Conservation (phyloP, 805 yeast genomes). For the Pichia cephalocereana region DNA sequence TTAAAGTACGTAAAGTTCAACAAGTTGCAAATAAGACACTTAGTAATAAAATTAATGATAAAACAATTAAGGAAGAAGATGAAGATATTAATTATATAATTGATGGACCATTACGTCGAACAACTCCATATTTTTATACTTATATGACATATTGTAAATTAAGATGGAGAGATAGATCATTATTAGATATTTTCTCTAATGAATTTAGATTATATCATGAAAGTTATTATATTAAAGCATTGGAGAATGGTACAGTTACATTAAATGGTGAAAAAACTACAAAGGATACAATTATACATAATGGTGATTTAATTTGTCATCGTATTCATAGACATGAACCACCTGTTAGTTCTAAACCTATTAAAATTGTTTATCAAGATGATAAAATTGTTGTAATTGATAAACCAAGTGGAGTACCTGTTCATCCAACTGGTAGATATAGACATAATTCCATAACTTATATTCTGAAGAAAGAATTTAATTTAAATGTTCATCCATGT, state of each 20-base stretch:
- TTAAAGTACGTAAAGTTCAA: conserved; percentile 35
- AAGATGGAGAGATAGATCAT: conserved; percentile 82
- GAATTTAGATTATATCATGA: conserved; percentile 80
- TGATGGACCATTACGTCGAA: conserved; percentile 57
- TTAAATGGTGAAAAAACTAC: conserved; percentile 60
- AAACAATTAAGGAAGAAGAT: conserved; percentile 41
- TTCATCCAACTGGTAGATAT: conserved; percentile 89
- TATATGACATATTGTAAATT: conserved; percentile 85
- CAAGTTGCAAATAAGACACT: conserved; percentile 35
- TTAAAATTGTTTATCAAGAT: conserved; percentile 64
- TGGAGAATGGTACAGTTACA: conserved; percentile 58
- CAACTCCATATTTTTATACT: conserved; percentile 80
- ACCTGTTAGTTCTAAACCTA: conserved; percentile 52
- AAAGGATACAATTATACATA: conserved; percentile 55
- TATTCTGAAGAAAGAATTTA: conserved; percentile 62
- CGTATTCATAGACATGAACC: conserved; percentile 87
- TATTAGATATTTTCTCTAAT: conserved; percentile 68
- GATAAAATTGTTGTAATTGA: conserved; percentile 75
- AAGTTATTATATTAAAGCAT: conserved; percentile 49
- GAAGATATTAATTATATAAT: conserved; percentile 49
- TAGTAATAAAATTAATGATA: conserved; percentile 27
- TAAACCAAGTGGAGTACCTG: conserved; percentile 92
- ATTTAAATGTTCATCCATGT: conserved; percentile 66
- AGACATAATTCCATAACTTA: conserved; percentile 69
- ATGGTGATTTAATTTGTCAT: conserved; percentile 80